phyloP scores from a whole-genome alignment of 129 eudicot genomes.

The sunflower (Helianthus annuus) region DNA sequence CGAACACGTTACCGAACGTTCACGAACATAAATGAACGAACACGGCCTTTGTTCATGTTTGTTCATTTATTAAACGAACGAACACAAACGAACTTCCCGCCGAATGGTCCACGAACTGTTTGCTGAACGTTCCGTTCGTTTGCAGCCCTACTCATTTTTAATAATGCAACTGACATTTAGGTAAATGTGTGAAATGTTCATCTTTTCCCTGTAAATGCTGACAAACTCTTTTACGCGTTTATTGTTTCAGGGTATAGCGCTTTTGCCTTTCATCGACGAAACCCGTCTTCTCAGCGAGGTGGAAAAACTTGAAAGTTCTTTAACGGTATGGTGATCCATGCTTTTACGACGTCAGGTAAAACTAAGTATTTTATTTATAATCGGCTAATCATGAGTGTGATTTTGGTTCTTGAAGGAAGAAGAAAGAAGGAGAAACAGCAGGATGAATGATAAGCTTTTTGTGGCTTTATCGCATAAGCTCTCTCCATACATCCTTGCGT shows the following conservation, averaged over 20 bases:
- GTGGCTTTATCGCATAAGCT: slow-evolving; percentile 61
- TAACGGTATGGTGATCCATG: slow-evolving; percentile 54
- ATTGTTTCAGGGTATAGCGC: slow-evolving; percentile 65
- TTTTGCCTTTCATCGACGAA: slow-evolving; percentile 90
- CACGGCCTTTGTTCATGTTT: too few species aligned
- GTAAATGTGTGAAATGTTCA: not conserved
- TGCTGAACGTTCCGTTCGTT: too few species aligned
- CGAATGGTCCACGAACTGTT: too few species aligned
- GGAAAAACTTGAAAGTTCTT: slow-evolving; percentile 71
- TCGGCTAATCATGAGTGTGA: not conserved
- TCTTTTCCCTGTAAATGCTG: not conserved
- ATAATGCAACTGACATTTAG: not conserved
- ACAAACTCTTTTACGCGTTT: not conserved
- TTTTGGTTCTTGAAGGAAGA: slow-evolving; percentile 53
- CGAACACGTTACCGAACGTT: too few species aligned
- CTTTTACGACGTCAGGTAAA: not conserved
- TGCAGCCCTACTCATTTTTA: not conserved
- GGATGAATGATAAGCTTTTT: slow-evolving; percentile 74
- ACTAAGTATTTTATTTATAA: not conserved
- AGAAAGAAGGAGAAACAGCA: slow-evolving; percentile 80
- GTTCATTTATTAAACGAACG: too few species aligned
- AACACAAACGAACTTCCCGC: too few species aligned
- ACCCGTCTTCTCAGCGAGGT: slow-evolving; percentile 81
- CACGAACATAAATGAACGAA: too few species aligned
- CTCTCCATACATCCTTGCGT: slow-evolving; percentile 65